A percentile compares a stretch with the other conserved stretches of the same genome.
Conservation (phyloP, 2,329 filamentous ascomycete genomes). For the Talaromyces piceae region DNA sequence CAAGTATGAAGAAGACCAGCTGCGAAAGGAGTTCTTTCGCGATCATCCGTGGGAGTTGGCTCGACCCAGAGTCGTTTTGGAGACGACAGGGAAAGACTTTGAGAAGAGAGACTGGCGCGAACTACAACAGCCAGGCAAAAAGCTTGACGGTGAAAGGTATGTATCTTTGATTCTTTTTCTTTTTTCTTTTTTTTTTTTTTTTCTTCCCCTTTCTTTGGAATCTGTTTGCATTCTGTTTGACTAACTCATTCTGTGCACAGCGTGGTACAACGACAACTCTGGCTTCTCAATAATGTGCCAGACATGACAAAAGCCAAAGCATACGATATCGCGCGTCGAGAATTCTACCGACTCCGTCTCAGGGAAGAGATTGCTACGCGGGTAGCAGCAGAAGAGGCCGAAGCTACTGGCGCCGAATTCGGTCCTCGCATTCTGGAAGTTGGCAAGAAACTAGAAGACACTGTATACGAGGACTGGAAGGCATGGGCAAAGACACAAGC, state of each 20-base stretch:
- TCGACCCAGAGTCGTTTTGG: slow-evolving; percentile 73
- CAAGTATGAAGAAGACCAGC: slow-evolving; percentile 71
- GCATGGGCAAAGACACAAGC: slow-evolving; percentile 59
- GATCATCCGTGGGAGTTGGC: slow-evolving; percentile 98
- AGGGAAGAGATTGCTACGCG: slow-evolving; percentile 74
- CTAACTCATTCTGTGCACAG: no score
- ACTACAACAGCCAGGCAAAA: slow-evolving; percentile 65
- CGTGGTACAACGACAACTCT: slow-evolving; percentile 86
- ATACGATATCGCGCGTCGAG: slow-evolving; percentile 79
- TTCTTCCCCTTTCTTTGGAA: slow-evolving; percentile 9
- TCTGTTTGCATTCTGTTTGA: slow-evolving; percentile 3
- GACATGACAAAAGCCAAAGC: slow-evolving; percentile 58
- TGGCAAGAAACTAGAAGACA: slow-evolving; percentile 74
- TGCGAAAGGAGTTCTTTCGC: slow-evolving; percentile 75
- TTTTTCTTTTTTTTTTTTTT: not conserved
- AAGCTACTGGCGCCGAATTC: slow-evolving; percentile 80
- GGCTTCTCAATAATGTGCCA: slow-evolving; percentile 62
- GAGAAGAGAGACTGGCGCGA: slow-evolving; percentile 72
- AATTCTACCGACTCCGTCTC: slow-evolving; percentile 83
- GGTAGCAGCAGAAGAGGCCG: slow-evolving; percentile 80
- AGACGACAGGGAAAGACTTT: slow-evolving; percentile 76
- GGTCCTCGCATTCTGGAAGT: slow-evolving; percentile 68
- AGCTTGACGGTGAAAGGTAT: slow-evolving; percentile 77
- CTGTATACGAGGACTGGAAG: slow-evolving; percentile 78
- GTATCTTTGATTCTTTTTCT: no score